These are phyloP conservation scores for Boletus sp. DNA, from an alignment of 768 basidiomycete genomes.

Conservation along the genomic window DNA sequence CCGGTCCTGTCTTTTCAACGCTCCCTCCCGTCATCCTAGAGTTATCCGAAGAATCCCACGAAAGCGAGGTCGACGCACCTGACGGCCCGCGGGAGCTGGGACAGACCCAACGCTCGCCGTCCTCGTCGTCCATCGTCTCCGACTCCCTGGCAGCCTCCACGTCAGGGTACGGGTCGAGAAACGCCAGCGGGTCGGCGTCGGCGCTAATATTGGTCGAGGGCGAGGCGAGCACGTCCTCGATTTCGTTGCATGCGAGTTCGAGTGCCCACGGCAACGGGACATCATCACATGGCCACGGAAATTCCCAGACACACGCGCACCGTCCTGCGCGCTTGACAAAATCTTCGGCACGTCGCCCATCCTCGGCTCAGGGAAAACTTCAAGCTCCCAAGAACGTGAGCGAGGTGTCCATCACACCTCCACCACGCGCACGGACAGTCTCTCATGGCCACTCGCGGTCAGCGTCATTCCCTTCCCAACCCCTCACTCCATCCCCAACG, in stretches of 20 bases:
- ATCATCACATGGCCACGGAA: slow-evolving; percentile 20
- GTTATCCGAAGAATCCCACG: slow-evolving; percentile 19
- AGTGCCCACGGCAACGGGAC: slow-evolving; percentile 8
- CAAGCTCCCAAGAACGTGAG: background rate
- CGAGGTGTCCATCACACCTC: slow-evolving; percentile 8
- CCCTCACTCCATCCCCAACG: slow-evolving; percentile 1
- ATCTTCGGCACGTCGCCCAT: slow-evolving; percentile 4
- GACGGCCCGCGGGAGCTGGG: background rate
- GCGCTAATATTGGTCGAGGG: slow-evolving; percentile 8
- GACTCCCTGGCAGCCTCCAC: slow-evolving; percentile 10
- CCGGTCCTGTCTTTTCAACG: slow-evolving; percentile 24
- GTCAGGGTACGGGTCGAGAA: slow-evolving; percentile 17
- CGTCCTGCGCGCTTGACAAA: slow-evolving; percentile 15
- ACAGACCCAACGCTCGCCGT: slow-evolving; percentile 2
- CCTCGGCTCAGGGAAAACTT: slow-evolving; percentile 3
- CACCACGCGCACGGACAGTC: slow-evolving; percentile 21
- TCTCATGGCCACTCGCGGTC: slow-evolving; percentile 21
- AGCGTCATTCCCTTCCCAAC: slow-evolving; percentile 3
- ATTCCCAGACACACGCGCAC: background rate
- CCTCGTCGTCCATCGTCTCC: slow-evolving; percentile 17
- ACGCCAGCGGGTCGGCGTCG: slow-evolving; percentile 7
- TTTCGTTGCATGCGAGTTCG: slow-evolving; percentile 12
- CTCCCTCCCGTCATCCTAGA: slow-evolving; percentile 23
- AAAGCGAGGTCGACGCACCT: background rate
- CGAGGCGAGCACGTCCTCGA: slow-evolving; percentile 24